Base-by-base conservation (phyloP, 768 basidiomycete genomes). In the Amanita fuliginea region DNA sequence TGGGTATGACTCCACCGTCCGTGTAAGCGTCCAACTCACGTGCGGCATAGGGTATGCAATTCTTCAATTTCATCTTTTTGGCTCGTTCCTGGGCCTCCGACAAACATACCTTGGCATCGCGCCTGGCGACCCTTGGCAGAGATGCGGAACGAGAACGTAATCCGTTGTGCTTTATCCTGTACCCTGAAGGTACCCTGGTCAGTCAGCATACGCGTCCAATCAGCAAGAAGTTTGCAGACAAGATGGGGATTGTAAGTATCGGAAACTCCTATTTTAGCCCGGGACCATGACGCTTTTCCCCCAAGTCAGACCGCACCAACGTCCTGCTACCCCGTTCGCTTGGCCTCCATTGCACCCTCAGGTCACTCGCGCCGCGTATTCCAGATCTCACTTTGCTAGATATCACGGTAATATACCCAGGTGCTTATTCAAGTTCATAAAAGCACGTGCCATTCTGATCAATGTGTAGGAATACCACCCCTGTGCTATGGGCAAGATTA, bases 171-270 rank as follows among this genome's bases (percentile, higher is more conserved):
- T 79, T 95, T 57, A 71, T 97, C 49, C 73, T 97, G 41, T 98
- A 94, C 62, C 96, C 96, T 0, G 96, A 99, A 63, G 96, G 96
- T 26, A 97, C 95, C 3, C 81, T 98, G 22, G 85, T 94, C 11
- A 92, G 89, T 63, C 75, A 78, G 54, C 72, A 92, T 53, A 98
- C 94, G 3, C 67, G 90, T 42, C 91, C 90, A 0, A 72, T 85
- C 55, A 93, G 87, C 64, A 80, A 78, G 66, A 84, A 83, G 58
- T 98, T 81, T 60, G 92, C 94, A 4, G 83, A 91, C 51, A 92
- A 88, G 67, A 77, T 81, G 59, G 88, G 86, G 5, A 81, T 95
- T 51, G 93, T 95, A 59, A 68, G 93, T 76, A 33, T n/a, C 41
- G 45, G 16, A 28, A 16, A 34, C 11, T 18, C 9, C 2, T 40